Conservation (phyloP, 2,329 filamentous ascomycete species). For the Aureobasidium vineae region DNA sequence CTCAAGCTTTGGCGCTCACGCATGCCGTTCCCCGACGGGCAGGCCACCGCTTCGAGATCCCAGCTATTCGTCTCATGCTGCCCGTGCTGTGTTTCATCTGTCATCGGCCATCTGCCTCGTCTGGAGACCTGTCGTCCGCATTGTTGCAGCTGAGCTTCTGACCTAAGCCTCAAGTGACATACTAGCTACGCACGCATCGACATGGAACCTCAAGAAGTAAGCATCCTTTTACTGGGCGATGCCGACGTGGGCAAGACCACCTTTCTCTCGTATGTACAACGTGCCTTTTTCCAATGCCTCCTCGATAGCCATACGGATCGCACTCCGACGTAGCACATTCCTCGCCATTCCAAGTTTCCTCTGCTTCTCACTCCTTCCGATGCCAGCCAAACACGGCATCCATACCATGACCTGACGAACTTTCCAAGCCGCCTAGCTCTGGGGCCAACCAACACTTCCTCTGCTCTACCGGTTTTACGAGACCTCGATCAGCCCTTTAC, state of each 20-base stretch:
- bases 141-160: not conserved
- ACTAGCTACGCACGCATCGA: not conserved
- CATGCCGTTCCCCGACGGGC: conserved; percentile 11
- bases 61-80: not conserved
- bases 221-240: conserved; percentile 59
- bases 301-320: not conserved
- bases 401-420: not conserved
- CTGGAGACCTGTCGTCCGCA: not conserved
- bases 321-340: not conserved
- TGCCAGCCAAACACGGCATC: not conserved
- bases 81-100: not conserved
- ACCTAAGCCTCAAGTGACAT: conserved; percentile 2
- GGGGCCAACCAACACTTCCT: conserved; percentile 28
- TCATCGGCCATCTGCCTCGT: not conserved
- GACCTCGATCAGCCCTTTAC: conserved; percentile 59
- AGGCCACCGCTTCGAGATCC: not conserved
- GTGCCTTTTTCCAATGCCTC: conserved; percentile 29
- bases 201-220: conserved; percentile 41
- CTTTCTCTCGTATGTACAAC: conserved; percentile 57
- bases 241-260: conserved; percentile 61
- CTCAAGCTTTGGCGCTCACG: conserved; percentile 10
- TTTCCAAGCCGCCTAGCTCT: conserved; percentile 34
- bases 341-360: not conserved
- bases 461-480: conserved; percentile 46
- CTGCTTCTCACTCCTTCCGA: not conserved